Evolutionary conservation across 176 grass and related monocot genomes (phyloP).

Genomic region (Pontederia paniculata): DNA sequence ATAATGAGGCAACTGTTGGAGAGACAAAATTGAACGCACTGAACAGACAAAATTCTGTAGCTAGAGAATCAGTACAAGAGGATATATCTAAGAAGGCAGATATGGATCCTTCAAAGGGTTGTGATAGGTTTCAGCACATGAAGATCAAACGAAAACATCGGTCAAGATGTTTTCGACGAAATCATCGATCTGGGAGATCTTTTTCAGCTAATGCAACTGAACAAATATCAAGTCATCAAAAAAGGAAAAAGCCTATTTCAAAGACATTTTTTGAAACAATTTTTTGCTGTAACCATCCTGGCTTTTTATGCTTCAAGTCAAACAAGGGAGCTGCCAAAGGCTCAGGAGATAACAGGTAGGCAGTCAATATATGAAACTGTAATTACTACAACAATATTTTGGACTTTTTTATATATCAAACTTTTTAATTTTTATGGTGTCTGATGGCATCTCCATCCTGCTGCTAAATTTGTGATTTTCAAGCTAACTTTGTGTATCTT

Average conservation of each 20-base stretch:
- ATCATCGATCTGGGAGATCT: constrained; percentile 1
- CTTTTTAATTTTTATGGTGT: no score
- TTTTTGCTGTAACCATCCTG: constrained; percentile 32
- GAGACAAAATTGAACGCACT: constrained; percentile 22
- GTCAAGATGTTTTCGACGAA: constrained; percentile 14
- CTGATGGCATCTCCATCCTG: no score
- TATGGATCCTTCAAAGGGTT: neutral
- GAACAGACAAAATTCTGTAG: constrained; percentile 34
- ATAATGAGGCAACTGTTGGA: neutral
- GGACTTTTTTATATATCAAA: no score
- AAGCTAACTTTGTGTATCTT: no score
- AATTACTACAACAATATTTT: no score
- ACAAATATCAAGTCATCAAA: constrained; percentile 8
- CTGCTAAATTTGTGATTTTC: no score
- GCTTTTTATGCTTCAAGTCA: constrained; percentile 22
- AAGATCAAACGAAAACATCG: constrained; percentile 5
- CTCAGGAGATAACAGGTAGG: neutral
- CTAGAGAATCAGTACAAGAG: constrained; percentile 22
- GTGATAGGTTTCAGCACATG: neutral
- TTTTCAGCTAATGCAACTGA: constrained; percentile 11
- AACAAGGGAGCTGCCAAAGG: constrained; percentile 21
- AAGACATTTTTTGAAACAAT: constrained; percentile 25
- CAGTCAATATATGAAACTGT: no score
- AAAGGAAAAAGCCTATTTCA: constrained; percentile 3
- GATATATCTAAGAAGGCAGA: constrained; percentile 12